These are phyloP conservation scores for Cercophora scortea DNA, from an alignment of 495 filamentous ascomycete species.

Conservation along the genomic window DNA sequence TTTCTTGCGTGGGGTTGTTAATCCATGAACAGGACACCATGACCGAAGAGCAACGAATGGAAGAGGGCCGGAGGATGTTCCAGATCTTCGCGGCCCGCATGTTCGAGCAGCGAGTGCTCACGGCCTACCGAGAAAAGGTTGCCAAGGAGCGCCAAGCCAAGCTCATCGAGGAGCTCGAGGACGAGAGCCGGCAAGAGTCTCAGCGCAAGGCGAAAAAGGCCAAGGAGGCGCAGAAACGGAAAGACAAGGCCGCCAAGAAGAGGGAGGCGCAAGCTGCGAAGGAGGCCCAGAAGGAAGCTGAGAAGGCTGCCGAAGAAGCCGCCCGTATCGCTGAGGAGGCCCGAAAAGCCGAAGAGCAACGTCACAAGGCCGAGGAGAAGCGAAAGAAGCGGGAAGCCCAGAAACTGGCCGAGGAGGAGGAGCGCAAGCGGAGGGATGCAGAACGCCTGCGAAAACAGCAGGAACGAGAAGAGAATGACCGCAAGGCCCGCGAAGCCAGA, in stretches of 20 bases:
- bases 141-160: slow-evolving; percentile 85
- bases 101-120: slow-evolving; percentile 96
- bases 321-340: slow-evolving; percentile 67
- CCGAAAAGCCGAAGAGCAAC: slow-evolving; percentile 72
- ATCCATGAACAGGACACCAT: slow-evolving; percentile 66
- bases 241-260: slow-evolving; percentile 79
- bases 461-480: slow-evolving; percentile 79
- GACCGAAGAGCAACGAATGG: slow-evolving; percentile 98
- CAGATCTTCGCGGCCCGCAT: slow-evolving; percentile 98
- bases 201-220: slow-evolving; percentile 88
- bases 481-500: slow-evolving; percentile 66
- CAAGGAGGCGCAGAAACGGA: slow-evolving; percentile 85
- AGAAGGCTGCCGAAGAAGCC: slow-evolving; percentile 86
- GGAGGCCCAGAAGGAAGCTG: slow-evolving; percentile 74
- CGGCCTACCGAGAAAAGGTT: slow-evolving; percentile 95
- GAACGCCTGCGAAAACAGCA: slow-evolving; percentile 59
- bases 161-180: slow-evolving; percentile 83
- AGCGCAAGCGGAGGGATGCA: slow-evolving; percentile 57
- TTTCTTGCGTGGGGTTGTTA: slow-evolving; percentile 16
- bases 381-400: slow-evolving; percentile 89
- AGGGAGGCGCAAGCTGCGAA: slow-evolving; percentile 86
- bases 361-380: slow-evolving; percentile 76
- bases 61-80: slow-evolving; percentile 97
- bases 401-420: slow-evolving; percentile 82
- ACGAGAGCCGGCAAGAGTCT: slow-evolving; percentile 65